Base-by-base conservation (phyloP, 495 filamentous ascomycete genomes). In the Penicillium cinerascens region DNA sequence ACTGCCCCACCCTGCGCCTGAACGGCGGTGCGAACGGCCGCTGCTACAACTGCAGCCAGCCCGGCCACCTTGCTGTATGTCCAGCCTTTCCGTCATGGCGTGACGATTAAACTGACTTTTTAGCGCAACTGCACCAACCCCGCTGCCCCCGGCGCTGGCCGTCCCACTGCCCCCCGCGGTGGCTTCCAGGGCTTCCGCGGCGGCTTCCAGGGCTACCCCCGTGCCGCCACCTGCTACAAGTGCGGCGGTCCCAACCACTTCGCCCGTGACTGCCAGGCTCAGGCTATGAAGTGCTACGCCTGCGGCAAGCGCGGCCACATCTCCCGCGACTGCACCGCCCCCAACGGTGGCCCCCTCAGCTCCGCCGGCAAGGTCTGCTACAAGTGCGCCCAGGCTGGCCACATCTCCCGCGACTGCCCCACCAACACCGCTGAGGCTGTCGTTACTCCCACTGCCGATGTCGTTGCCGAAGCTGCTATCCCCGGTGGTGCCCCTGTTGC, bases 241-340 rank as follows among this genome's bases (percentile, higher is more conserved):
- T 99, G 95, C 70, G 95, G 95, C 62, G 93, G 93, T 11, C 95
- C 93, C 42, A 99, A 99, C 78, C 95, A 99, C 73, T 99, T 90
- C 64, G 93, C 95, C 44, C 88, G 95, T 54, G 95, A 99, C 70
- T 99, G 95, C 79, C 95, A 99, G 77, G 93, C 93, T 55, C 95
- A 97, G 76, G 91, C 92, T 48, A 96, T 96, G 91, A 99, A 99
- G 75, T 99, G 95, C 82, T 99, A 97, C 71, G 92, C 95, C 56
- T 99, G 95, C 70, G 95, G 95, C 67, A 98, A 98, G 76, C 83
- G 96, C 72, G 93, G 93, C 40, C 93, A 98, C 77, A 97, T 97
- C 71, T 96, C 90, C 20, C 86, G 92, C 58, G 93, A 99, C 74
- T 99, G 93, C 78, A 96, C 91, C 20, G 89, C 95, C 45, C 95